Base-by-base conservation (phyloP, 1,284 basidiomycete genomes). In the Schizophyllum amplum region DNA sequence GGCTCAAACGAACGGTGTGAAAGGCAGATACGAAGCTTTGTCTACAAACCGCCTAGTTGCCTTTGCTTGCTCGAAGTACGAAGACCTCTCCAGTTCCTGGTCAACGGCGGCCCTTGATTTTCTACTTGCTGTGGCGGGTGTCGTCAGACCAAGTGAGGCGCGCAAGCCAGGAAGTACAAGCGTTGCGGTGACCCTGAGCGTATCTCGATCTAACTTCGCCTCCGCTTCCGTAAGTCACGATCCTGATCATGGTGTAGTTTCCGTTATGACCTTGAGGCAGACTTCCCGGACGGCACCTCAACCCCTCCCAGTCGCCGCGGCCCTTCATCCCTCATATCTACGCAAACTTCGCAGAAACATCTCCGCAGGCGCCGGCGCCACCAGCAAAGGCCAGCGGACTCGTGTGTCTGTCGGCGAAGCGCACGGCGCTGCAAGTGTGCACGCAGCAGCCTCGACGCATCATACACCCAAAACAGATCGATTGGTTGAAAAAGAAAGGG, bases 281-380 rank as follows among this genome's bases (percentile, higher is more conserved):
- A 4, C 33, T 17, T 42, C 33, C 7, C 11, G 17, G 17, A 9
- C 7, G 17, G 33, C 33, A 42, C 7, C 33, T 17, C 33, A 42
- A 9, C 71, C 69, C 4, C 69, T 79, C 6, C 77, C 76, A 6
- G 68, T 78, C 27, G 75, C 77, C 26, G 78, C 78, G n/a, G 78
- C 78, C 1, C 75, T 75, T 59, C 77, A 80, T 57, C 77, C 75
- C 7, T 61, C 68, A 4, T 64, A 72, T 51, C 54, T 72, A 7
- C 65, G 67, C 24, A 68, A 66, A 58, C 58, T 75, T 9, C 65
- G 67, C 5, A 66, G 63, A 53, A 60, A 67, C 13, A 52, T 72
- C 13, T 66, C 71, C 50, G 59, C 57, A 25, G 55, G 56, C 56
- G 56, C 33, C 52, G 9, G 24, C 52, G 9, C 24, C 52, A 55